Evolutionary conservation across 2,329 filamentous ascomycete genomes (phyloP), one percentile per base, ranked within the genome.

Genomic region (Apiospora hydei): DNA sequence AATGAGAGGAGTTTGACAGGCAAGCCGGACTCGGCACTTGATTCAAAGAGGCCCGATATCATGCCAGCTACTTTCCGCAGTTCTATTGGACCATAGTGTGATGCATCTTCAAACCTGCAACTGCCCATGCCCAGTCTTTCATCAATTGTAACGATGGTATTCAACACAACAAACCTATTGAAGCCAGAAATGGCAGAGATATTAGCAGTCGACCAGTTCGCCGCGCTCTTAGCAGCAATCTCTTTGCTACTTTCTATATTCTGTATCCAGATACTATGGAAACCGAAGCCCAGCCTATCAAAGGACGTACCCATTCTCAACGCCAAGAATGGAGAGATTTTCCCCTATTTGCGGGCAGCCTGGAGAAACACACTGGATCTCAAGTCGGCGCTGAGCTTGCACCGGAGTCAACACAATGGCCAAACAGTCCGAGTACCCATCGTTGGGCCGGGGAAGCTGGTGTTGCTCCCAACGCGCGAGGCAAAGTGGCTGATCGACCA

Each of bases 361-460:
- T 69, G 68, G 68, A 47, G 68, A 1, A 69, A 69, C 68, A 69
- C 68, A 1, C 34, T 51, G 5, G 68, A 69, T 41, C 68, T 69
- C 18, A 41, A 38, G 10, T 41, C 44, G 3, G 68, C 68, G 1
- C 68, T 69, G 10, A 18, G 38, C 26, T 34, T 49, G 16, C 68
- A 51, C 26, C 44, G 24, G 10, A 5, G 8, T 3, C 26, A n/a
- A 10, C 34, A 24, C 14, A 7, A 4, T 6, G 44, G 68, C 7
- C 26, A 69, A 8, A 24, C 47, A 0, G 68, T 57, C 26, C 68
- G 68, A 13, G 68, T 69, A 21, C 68, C 68, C 44, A 49, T 69
- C 30, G 47, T 51, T 11, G 68, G 68, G 10, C 68, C 68, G 30
- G 68, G 68, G 10, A 49, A 49, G 10, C 26, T 69, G 10, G 34